A percentile compares a stretch with the other conserved stretches of the same genome.
Conservation (phyloP, 805 yeast genomes). For the Ogataea pilisensis region DNA sequence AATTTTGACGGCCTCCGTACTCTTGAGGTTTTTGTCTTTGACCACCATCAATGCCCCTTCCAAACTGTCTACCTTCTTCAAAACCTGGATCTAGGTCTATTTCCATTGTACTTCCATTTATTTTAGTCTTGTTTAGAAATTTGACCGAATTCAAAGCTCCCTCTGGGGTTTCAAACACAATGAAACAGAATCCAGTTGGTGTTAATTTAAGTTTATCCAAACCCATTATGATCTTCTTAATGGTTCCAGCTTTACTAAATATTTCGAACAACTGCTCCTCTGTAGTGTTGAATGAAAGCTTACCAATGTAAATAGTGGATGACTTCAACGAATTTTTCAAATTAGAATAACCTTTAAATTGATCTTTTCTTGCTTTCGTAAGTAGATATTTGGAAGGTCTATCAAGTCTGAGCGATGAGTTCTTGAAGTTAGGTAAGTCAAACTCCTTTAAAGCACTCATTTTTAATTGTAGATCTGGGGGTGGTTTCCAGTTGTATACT, state of each 20-base stretch:
- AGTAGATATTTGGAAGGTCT: conserved; percentile 67
- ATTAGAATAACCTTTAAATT: conserved; percentile 51
- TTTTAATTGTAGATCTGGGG: too few species aligned
- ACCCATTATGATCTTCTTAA: conserved; percentile 87
- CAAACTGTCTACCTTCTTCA: conserved; percentile 92
- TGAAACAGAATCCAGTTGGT: conserved; percentile 96
- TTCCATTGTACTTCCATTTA: conserved; percentile 77
- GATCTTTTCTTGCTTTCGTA: conserved; percentile 56
- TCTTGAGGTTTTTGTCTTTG: conserved; percentile 45
- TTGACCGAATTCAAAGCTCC: conserved; percentile 82
- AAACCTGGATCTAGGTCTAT: conserved; percentile 97
- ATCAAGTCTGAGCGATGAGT: conserved; percentile 66
- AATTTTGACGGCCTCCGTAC: conserved; percentile 4
- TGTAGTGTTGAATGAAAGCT: conserved; percentile 82
- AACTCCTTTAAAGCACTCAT: conserved; percentile 37
- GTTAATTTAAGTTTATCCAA: conserved; percentile 84
- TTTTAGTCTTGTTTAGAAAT: conserved; percentile 72
- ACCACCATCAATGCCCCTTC: conserved; percentile 90
- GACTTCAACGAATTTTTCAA: conserved; percentile 62
- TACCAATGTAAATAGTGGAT: conserved; percentile 86
- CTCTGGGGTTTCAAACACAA: conserved; percentile 62
- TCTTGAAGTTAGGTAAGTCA: conserved; percentile 51
- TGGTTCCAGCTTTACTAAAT: conserved; percentile 76
- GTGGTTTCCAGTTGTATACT: too few species aligned
- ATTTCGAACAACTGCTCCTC: conserved; percentile 93